Evolutionary conservation across 1,139 yeast species (phyloP), one percentile per base, ranked within the genome.

Genomic region (Yamadazyma aaseri): DNA sequence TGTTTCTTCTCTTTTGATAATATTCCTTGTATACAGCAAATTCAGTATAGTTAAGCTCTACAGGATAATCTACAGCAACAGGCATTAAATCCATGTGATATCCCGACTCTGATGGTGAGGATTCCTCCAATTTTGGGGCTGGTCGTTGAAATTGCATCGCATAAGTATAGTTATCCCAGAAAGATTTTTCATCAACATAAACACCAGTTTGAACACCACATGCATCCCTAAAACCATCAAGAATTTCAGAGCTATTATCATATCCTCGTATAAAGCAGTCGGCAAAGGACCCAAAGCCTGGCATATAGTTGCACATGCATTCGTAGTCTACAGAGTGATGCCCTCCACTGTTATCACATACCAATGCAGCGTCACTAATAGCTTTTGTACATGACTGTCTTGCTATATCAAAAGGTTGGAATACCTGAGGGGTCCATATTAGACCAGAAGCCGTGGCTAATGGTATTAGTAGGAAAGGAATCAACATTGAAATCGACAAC

Each of bases 251-350:
- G 18, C 27, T 23, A 17, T 31, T 27, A 10, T 22, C 21, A 21
- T 31, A 34, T 4, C 37, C 37, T 23, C 22, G 26, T 10, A 34
- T 25, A 11, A 34, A 20, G 24, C 37, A 34, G 20, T 34, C 37
- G 9, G 34, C 34, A 22, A 34, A 27, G 11, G 37, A 34, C 5
- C 37, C 37, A 24, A 34, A 34, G 9, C 37, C 37, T 4, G 34
- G 29, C 3, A 20, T 22, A 12, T 34, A 28, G 14, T 15, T 26
- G 20, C 37, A 34, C 11, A 27, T 21, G 20, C 37, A 34, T 8
- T 31, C 16, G 20, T 20, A 31, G 17, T 34, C 27, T 12, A 27
- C 25, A 3, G 34, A 12, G 17, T 21, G 27, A 15, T 34, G 37
- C 3, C 34, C 31, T 8, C 25, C 24, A 8, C 23, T 23, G 11